Evolutionary conservation across 2,329 filamentous ascomycete genomes (phyloP), one percentile per base, ranked within the genome.

Genomic region (Penicillium brevicompactum): DNA sequence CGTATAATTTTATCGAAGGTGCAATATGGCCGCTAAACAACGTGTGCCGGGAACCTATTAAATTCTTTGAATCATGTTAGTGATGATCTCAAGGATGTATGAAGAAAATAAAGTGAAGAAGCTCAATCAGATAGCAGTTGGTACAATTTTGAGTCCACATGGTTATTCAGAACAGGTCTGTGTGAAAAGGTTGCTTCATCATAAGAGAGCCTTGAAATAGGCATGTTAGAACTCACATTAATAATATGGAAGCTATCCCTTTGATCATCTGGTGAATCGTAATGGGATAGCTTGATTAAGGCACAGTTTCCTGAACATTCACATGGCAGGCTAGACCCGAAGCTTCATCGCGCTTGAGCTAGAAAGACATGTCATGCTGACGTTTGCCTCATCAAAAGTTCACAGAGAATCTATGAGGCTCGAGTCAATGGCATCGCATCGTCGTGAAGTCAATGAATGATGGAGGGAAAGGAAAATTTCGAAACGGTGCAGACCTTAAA

Each of bases 301-400:
- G n/a, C 22, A 32, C 27, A 30, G 18, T n/a, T 5, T 27, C 24
- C 24, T 27, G 4, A 27, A 27, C 4, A 10, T 11, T 30, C 4
- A 88, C 91, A 79, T 96, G 92, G 55, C 92, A 87, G 67, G 95
- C 85, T 65, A 96, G 81, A 66, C 92, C 85, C 38, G 8, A 52
- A 96, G 74, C 68, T 81, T 82, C 83, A 88, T 84, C 34, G 37
- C 57, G 30, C 48, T 27, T 18, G 30, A 45, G 40, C 16, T 16
- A 10, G 18, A 9, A 43, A 46, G 22, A 6, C 38, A 40, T 16
- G 42, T 13, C 42, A 27, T 27, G 24, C 24, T 8, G 8, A 27
- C 2, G 24, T 1, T 27, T 8, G 24, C 24, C 24, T 27, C 3
- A 4, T 5, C 24, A 5, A 6, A 27, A 8, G 24, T 6, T 27